These are phyloP conservation scores for Cryptococcus depauperatus DNA, from an alignment of 1,284 basidiomycete genomes.

Conservation along the genomic window DNA sequence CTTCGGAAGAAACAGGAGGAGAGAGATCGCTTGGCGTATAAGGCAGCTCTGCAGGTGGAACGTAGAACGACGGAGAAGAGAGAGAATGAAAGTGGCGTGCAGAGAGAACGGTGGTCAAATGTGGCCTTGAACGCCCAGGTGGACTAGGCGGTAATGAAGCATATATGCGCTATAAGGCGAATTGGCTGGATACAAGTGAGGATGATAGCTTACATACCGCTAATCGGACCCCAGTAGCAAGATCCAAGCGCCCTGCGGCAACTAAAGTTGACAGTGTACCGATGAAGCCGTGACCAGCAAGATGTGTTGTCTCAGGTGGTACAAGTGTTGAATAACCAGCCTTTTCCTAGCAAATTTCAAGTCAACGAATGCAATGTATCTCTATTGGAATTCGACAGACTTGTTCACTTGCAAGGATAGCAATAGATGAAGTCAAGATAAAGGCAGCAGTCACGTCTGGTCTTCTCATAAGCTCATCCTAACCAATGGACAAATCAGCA, in stretches of 20 bases:
- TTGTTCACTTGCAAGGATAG: constrained; percentile 41
- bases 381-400: constrained; percentile 19
- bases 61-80: constrained; percentile 30
- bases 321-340: constrained; percentile 25
- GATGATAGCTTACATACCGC: constrained; percentile 20
- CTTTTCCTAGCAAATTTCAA: constrained; percentile 21
- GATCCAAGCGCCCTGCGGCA: constrained; percentile 37
- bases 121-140: constrained; percentile 14
- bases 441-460: constrained; percentile 43
- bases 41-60: constrained; percentile 10
- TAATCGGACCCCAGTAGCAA: constrained; percentile 38
- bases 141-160: constrained; percentile 31
- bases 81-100: constrained; percentile 41
- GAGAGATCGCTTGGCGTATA: constrained; percentile 13
- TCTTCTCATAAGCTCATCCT: constrained; percentile 43
- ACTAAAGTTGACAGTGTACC: constrained; percentile 42
- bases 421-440: constrained; percentile 41
- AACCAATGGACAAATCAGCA: neutral
- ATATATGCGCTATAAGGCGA: constrained; percentile 29
- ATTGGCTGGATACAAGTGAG: neutral
- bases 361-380: neutral
- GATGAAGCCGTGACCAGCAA: constrained; percentile 44
- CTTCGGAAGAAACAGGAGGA: constrained; percentile 10
- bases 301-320: constrained; percentile 35
- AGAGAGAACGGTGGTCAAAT: constrained; percentile 39